Percentiles rank a stretch among this genome's conserved stretches.
phyloP scores from a whole-genome alignment of 163 green algal genomes.

The Chlamydomonas reinhardtii region DNA sequence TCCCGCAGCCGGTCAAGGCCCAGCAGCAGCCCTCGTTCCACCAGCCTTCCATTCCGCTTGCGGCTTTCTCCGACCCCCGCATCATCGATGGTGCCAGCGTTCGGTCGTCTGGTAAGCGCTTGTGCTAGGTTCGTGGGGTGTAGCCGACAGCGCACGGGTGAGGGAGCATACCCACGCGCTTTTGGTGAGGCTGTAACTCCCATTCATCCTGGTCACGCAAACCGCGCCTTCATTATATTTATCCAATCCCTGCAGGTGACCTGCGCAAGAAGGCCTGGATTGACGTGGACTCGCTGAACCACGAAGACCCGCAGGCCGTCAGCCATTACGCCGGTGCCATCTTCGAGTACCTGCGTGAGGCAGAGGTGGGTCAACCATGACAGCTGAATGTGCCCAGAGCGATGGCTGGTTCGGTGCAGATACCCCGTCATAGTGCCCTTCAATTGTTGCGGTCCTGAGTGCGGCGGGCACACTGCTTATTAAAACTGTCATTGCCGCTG shows the following conservation, averaged over 20 bases:
- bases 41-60: neutral
- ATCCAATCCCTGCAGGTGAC: neutral
- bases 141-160: too few species aligned
- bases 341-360: constrained; percentile 66
- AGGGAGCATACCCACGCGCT: too few species aligned
- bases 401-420: neutral
- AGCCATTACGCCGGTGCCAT: constrained; percentile 65
- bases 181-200: too few species aligned
- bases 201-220: too few species aligned
- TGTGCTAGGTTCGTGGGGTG: neutral
- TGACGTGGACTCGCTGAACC: constrained; percentile 68
- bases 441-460: too few species aligned
- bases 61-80: constrained; percentile 44
- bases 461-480: neutral
- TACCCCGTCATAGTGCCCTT: too few species aligned
- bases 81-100: constrained; percentile 47
- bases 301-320: constrained; percentile 71
- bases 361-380: constrained; percentile 52
- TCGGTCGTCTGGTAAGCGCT: constrained; percentile 8
- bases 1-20: neutral
- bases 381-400: neutral
- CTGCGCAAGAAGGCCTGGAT: constrained; percentile 51
- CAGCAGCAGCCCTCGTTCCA: neutral
- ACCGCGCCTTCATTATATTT: too few species aligned
- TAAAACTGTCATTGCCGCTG: too few species aligned